Evolutionary conservation across 108 stramenopile genomes (phyloP).

Genomic region (Schizochytrium sp.): DNA sequence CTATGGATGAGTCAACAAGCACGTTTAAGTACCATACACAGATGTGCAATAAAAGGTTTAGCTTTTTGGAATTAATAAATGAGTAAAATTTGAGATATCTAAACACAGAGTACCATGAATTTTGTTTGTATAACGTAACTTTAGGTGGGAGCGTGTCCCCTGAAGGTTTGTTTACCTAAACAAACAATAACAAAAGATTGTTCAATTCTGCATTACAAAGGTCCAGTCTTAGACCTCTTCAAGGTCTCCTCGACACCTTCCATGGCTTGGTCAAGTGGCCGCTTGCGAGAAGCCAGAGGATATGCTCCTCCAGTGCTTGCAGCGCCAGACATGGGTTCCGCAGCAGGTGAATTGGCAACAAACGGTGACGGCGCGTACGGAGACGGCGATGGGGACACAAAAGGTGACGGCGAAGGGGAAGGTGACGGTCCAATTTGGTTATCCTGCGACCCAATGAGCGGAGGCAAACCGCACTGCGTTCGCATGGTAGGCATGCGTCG

Average conservation of each 20-base stretch:
- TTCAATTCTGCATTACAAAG: neutral
- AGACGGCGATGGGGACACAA: conserved; percentile 45
- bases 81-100: neutral
- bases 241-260: neutral
- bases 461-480: conserved; percentile 54
- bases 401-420: conserved; percentile 46
- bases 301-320: neutral
- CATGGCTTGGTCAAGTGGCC: neutral
- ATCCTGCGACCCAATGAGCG: neutral
- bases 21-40: no score
- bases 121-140: neutral
- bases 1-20: no score
- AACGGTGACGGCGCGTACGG: conserved; percentile 59
- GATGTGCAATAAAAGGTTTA: no score
- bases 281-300: conserved; percentile 29
- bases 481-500: conserved; percentile 19
- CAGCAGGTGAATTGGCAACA: neutral
- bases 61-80: neutral
- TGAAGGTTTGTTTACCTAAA: neutral
- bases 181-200: neutral
- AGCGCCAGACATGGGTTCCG: neutral
- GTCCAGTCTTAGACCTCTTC: neutral
- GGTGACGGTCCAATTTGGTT: neutral
- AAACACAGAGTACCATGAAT: neutral
- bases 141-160: neutral